Conservation (phyloP, 495 filamentous ascomycete species). For the Massariosphaeria phaeospora region DNA sequence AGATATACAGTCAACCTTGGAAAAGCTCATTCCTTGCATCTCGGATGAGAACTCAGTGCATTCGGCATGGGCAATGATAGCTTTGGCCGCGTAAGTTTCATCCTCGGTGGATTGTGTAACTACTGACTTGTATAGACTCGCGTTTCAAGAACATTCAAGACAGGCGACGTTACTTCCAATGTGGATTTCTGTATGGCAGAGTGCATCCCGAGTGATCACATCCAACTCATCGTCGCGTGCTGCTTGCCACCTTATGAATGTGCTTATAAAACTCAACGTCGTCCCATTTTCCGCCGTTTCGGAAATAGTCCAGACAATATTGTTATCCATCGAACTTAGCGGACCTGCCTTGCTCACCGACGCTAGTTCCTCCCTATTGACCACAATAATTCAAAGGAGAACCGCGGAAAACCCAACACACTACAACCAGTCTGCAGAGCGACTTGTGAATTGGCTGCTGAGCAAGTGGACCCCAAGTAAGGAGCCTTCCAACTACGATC, state of each 20-base stretch:
- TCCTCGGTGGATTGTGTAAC: slow-evolving; percentile 33
- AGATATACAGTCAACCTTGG: slow-evolving; percentile 42
- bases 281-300: slow-evolving; percentile 39
- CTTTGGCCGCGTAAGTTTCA: slow-evolving; percentile 40
- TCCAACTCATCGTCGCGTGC: slow-evolving; percentile 67
- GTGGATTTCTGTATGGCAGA: slow-evolving; percentile 75
- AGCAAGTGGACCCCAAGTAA: slow-evolving; percentile 72
- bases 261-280: slow-evolving; percentile 48
- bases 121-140: slow-evolving; percentile 41
- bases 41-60: slow-evolving; percentile 53
- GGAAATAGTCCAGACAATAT: slow-evolving; percentile 60
- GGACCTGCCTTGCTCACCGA: slow-evolving; percentile 78
- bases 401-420: slow-evolving; percentile 60
- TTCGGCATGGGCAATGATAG: slow-evolving; percentile 56
- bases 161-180: slow-evolving; percentile 36
- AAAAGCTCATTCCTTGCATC: slow-evolving; percentile 48
- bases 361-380: slow-evolving; percentile 69
- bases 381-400: slow-evolving; percentile 54
- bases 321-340: slow-evolving; percentile 69
- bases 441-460: slow-evolving; percentile 73
- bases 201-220: slow-evolving; percentile 63
- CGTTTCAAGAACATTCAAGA: slow-evolving; percentile 43
- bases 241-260: slow-evolving; percentile 70
- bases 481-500: slow-evolving; percentile 27
- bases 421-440: slow-evolving; percentile 58